Evolutionary conservation across 441 rosid genomes (phyloP).

Genomic region (Arabidopsis lyrata): DNA sequence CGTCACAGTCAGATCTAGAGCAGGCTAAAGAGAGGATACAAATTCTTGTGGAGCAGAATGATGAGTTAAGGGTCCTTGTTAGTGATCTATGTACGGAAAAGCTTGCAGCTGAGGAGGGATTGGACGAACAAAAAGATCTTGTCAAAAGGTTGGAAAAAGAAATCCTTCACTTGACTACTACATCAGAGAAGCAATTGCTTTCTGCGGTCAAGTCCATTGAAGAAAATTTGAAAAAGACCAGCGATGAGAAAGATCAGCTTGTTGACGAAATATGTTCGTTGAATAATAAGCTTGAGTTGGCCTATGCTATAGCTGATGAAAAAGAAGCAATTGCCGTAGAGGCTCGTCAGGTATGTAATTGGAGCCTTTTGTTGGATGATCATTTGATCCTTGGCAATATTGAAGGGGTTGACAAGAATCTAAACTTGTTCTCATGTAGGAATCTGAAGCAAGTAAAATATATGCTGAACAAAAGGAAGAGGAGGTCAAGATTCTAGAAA

Average conservation of each 20-base stretch:
- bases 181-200: slow-evolving; percentile 56
- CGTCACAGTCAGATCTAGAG: slow-evolving; percentile 61
- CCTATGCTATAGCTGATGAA: slow-evolving; percentile 84
- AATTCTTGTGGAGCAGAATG: slow-evolving; percentile 68
- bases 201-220: slow-evolving; percentile 59
- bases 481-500: slow-evolving; percentile 89
- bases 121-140: slow-evolving; percentile 78
- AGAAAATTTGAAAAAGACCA: slow-evolving; percentile 58
- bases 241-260: slow-evolving; percentile 70
- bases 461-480: slow-evolving; percentile 91
- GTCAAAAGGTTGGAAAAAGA: slow-evolving; percentile 79
- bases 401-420: slow-evolving; percentile 16
- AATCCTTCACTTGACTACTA: slow-evolving; percentile 64
- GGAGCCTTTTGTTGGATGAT: slow-evolving; percentile 15
- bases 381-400: slow-evolving; percentile 17
- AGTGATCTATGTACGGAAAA: slow-evolving; percentile 74
- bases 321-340: slow-evolving; percentile 86
- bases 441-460: slow-evolving; percentile 75
- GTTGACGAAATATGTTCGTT: slow-evolving; percentile 64
- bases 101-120: slow-evolving; percentile 70
- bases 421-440: slow-evolving; percentile 53
- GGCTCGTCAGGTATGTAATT: slow-evolving; percentile 74
- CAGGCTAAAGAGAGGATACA: slow-evolving; percentile 65
- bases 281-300: slow-evolving; percentile 74
- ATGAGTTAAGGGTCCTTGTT: slow-evolving; percentile 67